Evolutionary conservation across 176 grass and related monocot genomes (phyloP), one percentile per base, ranked within the genome.

Genomic region (Tillandsia leiboldiana): DNA sequence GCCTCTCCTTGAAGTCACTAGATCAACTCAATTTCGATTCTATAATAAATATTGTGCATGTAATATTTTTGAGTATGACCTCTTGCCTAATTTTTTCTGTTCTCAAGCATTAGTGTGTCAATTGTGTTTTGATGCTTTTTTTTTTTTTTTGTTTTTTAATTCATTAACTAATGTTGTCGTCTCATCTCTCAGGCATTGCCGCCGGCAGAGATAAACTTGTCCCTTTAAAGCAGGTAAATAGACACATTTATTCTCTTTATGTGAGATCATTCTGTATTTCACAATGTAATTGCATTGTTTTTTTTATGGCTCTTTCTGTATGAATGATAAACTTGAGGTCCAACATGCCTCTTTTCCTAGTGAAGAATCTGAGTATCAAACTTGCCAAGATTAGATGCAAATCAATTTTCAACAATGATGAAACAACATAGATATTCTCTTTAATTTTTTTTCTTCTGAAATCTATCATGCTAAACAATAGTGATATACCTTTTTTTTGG

Each of bases 171-270:
- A 87, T 33, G 53, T 81, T 63, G 23, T 82, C 26, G 52, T 72
- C 13, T 82, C 24, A 29, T 70, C 27, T 53, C 67, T 28, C 79
- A 93, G 95, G 87, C 87, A 69, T 78, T 93, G 53, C 75, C 82
- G 56, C 87, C 94, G 4, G 52, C 82, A 18, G 80, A 94, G 77
- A 99, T 99, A 69, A 84, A 83, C 48, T 99, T 77, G 66, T 88
- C 12, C 95, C 95, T 73, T 72, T 99, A 58, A 99, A 99, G 59
- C 90, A 94, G 84, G 95, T 93, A 73, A 82, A 54, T 75, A 12
- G 26, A 65, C 51, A 49, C 51, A 64, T 73, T 4, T 29, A 67
- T 42, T 68, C 72, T 66, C 70, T 53, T 33, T 67, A 48, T 50
- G 12, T 12, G 22, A 54, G 53, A 53, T 53, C 62, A 24, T 50